phyloP scores from a whole-genome alignment of 2,329 filamentous ascomycete genomes.

The Thelonectria olida region DNA sequence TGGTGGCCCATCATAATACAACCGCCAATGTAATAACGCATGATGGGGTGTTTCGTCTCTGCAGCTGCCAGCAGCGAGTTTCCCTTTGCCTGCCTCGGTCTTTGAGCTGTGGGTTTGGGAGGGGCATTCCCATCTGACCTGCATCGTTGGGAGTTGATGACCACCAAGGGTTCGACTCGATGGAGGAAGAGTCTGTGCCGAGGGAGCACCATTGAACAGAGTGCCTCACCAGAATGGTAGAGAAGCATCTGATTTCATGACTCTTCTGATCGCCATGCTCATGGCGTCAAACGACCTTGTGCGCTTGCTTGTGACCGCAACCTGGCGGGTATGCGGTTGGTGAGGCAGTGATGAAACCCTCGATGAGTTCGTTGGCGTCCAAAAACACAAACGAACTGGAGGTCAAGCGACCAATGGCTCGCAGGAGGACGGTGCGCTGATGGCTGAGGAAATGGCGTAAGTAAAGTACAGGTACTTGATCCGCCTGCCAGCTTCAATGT shows the following conservation, averaged over 20 bases:
- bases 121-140: background rate
- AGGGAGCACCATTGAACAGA: background rate
- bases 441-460: background rate
- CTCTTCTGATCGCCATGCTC: background rate
- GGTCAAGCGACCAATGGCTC: background rate
- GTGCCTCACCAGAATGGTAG: background rate
- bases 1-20: conserved; percentile 32
- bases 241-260: background rate
- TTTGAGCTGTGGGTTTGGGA: background rate
- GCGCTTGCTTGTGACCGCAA: background rate
- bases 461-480: background rate
- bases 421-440: background rate
- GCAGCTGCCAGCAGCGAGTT: conserved; percentile 4
- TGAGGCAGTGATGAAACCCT: conserved; percentile 1
- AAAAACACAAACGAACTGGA: background rate
- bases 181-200: background rate
- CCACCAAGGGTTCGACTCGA: background rate
- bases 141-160: conserved; percentile 2
- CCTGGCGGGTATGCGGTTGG: background rate
- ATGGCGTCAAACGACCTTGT: background rate
- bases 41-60: conserved; percentile 28
- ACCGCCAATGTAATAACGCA: conserved; percentile 26
- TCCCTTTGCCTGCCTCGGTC: conserved; percentile 4
- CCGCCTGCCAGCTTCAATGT: background rate
- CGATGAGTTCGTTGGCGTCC: background rate